Evolutionary conservation across 2,329 filamentous ascomycete species (phyloP), one percentile per base, ranked within the genome.

Genomic region (Exophiala sp.): DNA sequence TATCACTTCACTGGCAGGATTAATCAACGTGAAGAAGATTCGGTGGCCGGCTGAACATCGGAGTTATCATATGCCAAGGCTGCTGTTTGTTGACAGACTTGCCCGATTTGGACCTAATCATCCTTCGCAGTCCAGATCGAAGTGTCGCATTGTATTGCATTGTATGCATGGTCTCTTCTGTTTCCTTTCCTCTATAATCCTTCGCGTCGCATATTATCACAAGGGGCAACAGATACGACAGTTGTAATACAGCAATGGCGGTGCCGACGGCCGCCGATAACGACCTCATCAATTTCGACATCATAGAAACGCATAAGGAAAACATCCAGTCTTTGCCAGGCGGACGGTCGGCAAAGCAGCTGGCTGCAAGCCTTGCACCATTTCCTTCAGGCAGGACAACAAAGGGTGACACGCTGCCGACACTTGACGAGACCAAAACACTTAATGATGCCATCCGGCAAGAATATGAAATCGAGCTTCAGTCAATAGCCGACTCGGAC

Each of bases 221-320:
- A 43, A 50, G 47, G 41, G 37, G 43, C 50, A 53, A 45, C 50
- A 53, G 32, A 40, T 19, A 37, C 38, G 23, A 24, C 47, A 48
- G 21, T 35, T 10, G 39, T 54, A 54, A 19, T 23, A 45, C 48
- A 53, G 37, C 55, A 57, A 55, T 55, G 52, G 52, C 52, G 37
- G 52, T 35, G 19, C 40, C 44, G 29, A 37, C 41, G 38, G 50
- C 50, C 30, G 19, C 42, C 37, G 66, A 70, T 46, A 49, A 44
- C 34, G 71, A 74, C 56, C 63, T 71, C 43, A 68, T 74, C 58
- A 66, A 74, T 71, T 97, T 98, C 72, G 86, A 95, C 62, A 80
- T 96, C 57, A 96, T 98, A 70, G 93, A 98, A 72, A 81, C 80
- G 40, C 90, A 96, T 63, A 98, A 98, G 71, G 93, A 98, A 72